Evolutionary conservation across 495 filamentous ascomycete genomes (phyloP).

Genomic region (Letharia lupina): DNA sequence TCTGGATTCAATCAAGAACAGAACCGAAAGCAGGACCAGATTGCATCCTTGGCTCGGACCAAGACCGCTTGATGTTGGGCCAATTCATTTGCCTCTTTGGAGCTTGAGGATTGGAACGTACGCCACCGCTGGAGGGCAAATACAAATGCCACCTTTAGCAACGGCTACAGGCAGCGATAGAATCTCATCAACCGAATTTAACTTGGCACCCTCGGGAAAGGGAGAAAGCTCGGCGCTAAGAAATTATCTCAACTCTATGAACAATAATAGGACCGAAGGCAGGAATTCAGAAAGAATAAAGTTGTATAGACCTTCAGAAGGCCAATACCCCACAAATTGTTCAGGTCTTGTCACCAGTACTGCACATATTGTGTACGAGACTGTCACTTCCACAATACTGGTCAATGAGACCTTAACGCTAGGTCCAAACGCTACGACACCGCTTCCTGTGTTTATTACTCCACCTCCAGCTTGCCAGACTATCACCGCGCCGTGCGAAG

Average conservation of each 20-base stretch:
- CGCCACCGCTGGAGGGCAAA: neutral
- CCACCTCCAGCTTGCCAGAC: constrained; percentile 1
- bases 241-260: neutral
- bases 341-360: neutral
- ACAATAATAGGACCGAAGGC: neutral
- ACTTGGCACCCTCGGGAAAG: neutral
- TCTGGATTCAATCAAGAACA: neutral
- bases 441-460: neutral
- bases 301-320: neutral
- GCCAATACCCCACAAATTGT: neutral
- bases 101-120: neutral
- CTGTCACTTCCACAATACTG: neutral
- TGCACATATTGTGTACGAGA: neutral
- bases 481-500: neutral
- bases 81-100: neutral
- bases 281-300: no score
- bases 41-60: neutral
- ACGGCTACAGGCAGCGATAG: neutral
- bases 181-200: neutral
- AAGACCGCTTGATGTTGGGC: neutral
- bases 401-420: constrained; percentile 4
- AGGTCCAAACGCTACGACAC: neutral
- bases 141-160: neutral
- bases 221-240: neutral
- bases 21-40: neutral